phyloP scores from a whole-genome alignment of 2,329 filamentous ascomycete species.

The Metarhizium humberi region DNA sequence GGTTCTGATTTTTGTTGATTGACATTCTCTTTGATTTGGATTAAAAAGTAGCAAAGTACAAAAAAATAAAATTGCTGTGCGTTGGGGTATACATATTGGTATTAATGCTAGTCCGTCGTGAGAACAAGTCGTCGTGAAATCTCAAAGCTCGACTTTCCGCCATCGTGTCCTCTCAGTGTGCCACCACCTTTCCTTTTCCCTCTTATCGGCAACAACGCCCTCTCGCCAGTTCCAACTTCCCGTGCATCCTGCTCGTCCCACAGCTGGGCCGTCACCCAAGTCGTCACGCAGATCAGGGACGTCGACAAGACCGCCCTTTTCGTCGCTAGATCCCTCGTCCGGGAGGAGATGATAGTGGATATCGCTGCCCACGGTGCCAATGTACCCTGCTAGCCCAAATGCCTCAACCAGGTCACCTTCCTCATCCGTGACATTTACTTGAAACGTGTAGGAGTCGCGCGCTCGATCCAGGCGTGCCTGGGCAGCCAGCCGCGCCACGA shows the following conservation, averaged over 20 bases:
- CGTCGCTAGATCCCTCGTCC: slow-evolving; percentile 46
- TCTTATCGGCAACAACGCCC: slow-evolving; percentile 30
- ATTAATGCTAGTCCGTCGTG: background rate
- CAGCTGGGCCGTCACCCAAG: slow-evolving; percentile 33
- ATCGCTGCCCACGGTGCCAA: slow-evolving; percentile 49
- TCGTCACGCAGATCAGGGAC: slow-evolving; percentile 40
- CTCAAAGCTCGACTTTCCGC: slow-evolving; percentile 17
- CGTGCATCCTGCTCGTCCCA: slow-evolving; percentile 30
- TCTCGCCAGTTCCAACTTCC: slow-evolving; percentile 37
- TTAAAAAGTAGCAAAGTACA: too few relatives aligned
- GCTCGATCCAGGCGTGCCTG: slow-evolving; percentile 56
- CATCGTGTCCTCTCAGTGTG: slow-evolving; percentile 40
- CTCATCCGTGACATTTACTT: slow-evolving; percentile 48
- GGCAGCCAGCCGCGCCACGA: slow-evolving; percentile 49
- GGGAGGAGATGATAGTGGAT: slow-evolving; percentile 53
- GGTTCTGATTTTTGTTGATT: too few relatives aligned
- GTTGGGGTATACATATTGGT: too few relatives aligned
- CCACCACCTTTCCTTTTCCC: slow-evolving; percentile 41
- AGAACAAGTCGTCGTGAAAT: background rate
- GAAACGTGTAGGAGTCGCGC: slow-evolving; percentile 42
- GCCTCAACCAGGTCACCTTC: slow-evolving; percentile 40
- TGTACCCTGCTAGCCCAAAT: slow-evolving; percentile 48
- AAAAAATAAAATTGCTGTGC: too few relatives aligned
- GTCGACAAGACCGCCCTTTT: slow-evolving; percentile 45
- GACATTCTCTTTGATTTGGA: too few relatives aligned